Percentiles rank a stretch among this genome's conserved stretches.
Conservation (phyloP, 352 stramenopile species). For the Globisporangium polare region DNA sequence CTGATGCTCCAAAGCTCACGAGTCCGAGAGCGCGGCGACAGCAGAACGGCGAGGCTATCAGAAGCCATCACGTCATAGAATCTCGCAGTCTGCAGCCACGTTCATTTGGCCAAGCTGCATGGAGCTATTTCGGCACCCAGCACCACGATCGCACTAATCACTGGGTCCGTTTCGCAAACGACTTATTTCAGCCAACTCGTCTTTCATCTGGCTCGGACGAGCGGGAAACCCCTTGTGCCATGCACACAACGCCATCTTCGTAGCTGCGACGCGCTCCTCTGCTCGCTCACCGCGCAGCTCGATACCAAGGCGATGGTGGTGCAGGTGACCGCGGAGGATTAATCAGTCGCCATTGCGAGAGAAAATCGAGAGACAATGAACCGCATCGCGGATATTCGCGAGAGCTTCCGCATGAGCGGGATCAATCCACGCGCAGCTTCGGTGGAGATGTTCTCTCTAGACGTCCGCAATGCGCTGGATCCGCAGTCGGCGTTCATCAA, state of each 20-base stretch:
- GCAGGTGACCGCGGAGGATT: background rate
- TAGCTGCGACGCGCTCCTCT: background rate
- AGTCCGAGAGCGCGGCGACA: background rate
- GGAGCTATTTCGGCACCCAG: background rate
- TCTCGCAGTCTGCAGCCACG: background rate
- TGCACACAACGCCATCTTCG: background rate
- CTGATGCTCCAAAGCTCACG: background rate
- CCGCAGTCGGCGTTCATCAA: slow-evolving; percentile 37
- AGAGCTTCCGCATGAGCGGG: slow-evolving; percentile 10
- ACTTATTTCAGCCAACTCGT: slow-evolving; percentile 1
- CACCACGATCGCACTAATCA: background rate
- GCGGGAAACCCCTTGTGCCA: background rate
- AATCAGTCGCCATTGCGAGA: background rate
- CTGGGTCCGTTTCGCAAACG: background rate
- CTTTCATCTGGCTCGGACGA: background rate
- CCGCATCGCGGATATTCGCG: slow-evolving; percentile 2
- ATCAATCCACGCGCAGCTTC: background rate
- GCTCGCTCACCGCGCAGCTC: background rate
- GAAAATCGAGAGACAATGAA: background rate
- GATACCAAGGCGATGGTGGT: background rate
- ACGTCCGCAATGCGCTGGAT: slow-evolving; percentile 44
- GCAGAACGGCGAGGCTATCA: background rate
- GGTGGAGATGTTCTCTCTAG: slow-evolving; percentile 6
- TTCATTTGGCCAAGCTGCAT: background rate
- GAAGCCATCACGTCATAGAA: background rate